These are phyloP conservation scores for Cyclaneusma minus DNA, from an alignment of 2,329 filamentous ascomycete species.

Conservation along the genomic window DNA sequence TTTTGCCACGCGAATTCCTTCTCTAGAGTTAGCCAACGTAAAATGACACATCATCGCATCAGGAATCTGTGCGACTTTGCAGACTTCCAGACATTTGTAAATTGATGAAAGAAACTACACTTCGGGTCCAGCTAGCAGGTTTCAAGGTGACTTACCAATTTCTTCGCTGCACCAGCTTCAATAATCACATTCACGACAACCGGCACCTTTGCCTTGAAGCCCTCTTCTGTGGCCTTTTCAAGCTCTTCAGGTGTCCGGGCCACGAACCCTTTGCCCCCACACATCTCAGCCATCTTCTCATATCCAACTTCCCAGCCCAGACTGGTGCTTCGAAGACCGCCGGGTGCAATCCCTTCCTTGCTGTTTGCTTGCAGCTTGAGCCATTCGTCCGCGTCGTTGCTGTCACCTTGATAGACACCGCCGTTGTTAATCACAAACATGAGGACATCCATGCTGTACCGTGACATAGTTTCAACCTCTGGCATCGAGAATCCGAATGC, in stretches of 20 bases:
- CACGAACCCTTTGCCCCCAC: slow-evolving; percentile 35
- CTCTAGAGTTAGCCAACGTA: slow-evolving; percentile 2
- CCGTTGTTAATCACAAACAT: slow-evolving; percentile 42
- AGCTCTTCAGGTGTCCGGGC: slow-evolving; percentile 35
- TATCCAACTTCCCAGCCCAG: slow-evolving; percentile 38
- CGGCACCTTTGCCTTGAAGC: slow-evolving; percentile 29
- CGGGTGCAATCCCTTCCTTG: slow-evolving; percentile 12
- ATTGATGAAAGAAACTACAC: no score
- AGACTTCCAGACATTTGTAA: no score
- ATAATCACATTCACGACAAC: slow-evolving; percentile 39
- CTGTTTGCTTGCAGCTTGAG: slow-evolving; percentile 25
- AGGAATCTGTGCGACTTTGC: no score
- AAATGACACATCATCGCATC: no score
- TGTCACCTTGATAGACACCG: slow-evolving; percentile 31
- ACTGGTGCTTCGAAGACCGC: slow-evolving; percentile 29
- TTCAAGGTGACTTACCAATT: slow-evolving; percentile 13
- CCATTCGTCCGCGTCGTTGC: slow-evolving; percentile 24
- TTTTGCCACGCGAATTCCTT: slow-evolving; percentile 19
- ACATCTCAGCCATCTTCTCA: slow-evolving; percentile 36
- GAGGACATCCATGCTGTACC: slow-evolving; percentile 35
- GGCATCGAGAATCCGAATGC: slow-evolving; percentile 39
- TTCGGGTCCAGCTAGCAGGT: neutral
- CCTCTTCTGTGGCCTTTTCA: slow-evolving; percentile 30
- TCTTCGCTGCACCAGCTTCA: slow-evolving; percentile 30
- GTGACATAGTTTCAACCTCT: slow-evolving; percentile 39